Conservation (phyloP, 2,329 filamentous ascomycete genomes). For the Metarhizium album region DNA sequence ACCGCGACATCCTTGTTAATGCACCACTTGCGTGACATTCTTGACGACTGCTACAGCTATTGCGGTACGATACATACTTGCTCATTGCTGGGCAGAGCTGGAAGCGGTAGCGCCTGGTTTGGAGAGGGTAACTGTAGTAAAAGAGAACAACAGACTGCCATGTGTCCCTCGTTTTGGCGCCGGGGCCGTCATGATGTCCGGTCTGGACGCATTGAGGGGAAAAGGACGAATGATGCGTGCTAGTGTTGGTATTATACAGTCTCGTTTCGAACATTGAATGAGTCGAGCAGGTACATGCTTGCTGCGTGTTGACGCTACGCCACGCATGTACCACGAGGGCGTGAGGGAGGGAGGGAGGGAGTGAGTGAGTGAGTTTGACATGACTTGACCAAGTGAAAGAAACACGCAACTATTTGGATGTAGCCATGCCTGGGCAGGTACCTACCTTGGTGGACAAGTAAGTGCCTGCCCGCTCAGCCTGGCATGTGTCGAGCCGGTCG, state of each 20-base stretch:
- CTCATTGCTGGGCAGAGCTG: neutral
- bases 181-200: neutral
- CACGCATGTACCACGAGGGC: no score
- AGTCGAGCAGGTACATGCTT: no score
- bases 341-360: no score
- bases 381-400: no score
- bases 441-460: no score
- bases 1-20: neutral
- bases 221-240: neutral
- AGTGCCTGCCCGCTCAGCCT: no score
- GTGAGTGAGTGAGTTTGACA: no score
- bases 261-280: no score
- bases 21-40: neutral
- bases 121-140: neutral
- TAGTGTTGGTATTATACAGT: neutral
- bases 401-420: no score
- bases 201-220: neutral
- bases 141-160: neutral
- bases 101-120: neutral
- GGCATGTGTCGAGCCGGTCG: no score
- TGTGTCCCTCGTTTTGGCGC: neutral
- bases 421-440: no score
- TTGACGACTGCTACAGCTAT: neutral
- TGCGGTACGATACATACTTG: neutral
- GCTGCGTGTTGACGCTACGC: no score